Conservation (phyloP, 176 grass and related monocot species). For the Olyra latifolia region DNA sequence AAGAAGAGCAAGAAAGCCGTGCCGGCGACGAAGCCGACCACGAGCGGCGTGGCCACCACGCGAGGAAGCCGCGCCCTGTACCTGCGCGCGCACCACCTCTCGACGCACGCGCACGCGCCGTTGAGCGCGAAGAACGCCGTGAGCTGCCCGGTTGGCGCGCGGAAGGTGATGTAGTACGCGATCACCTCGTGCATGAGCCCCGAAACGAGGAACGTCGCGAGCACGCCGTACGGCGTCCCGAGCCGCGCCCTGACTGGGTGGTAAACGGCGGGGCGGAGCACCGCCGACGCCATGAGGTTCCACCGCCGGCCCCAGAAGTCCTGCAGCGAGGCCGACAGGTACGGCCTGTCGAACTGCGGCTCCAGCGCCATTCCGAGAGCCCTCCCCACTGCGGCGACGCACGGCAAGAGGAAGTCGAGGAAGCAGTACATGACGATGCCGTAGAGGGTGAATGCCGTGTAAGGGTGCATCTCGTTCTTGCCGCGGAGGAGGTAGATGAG, state of each 20-base stretch:
- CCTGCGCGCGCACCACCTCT: background rate
- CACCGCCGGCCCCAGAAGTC: slow-evolving; percentile 53
- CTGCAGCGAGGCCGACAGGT: slow-evolving; percentile 21
- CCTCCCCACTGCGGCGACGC: background rate
- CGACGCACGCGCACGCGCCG: slow-evolving; percentile 17
- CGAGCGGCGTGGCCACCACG: background rate
- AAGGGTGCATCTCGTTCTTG: slow-evolving; percentile 1
- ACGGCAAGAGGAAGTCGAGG: too few species aligned
- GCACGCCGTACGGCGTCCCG: slow-evolving; percentile 14
- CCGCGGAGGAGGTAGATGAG: slow-evolving; percentile 16
- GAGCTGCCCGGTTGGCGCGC: slow-evolving; percentile 33
- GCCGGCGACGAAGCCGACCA: slow-evolving; percentile 22
- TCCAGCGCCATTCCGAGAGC: slow-evolving; percentile 36
- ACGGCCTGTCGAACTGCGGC: slow-evolving; percentile 33
- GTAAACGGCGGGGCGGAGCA: background rate
- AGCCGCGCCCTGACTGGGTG: background rate
- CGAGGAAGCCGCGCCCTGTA: background rate
- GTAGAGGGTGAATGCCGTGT: background rate
- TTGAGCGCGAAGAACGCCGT: slow-evolving; percentile 47
- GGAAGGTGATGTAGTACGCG: slow-evolving; percentile 33
- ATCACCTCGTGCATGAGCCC: slow-evolving; percentile 54
- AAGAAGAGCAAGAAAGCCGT: slow-evolving; percentile 33
- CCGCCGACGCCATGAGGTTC: slow-evolving; percentile 45
- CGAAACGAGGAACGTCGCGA: slow-evolving; percentile 40
- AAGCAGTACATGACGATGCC: too few species aligned